Percentiles rank a stretch among this genome's conserved stretches.
Evolutionary conservation across 2,329 filamentous ascomycete genomes (phyloP).

Genomic region (Aspergillus ochraceoroseus): DNA sequence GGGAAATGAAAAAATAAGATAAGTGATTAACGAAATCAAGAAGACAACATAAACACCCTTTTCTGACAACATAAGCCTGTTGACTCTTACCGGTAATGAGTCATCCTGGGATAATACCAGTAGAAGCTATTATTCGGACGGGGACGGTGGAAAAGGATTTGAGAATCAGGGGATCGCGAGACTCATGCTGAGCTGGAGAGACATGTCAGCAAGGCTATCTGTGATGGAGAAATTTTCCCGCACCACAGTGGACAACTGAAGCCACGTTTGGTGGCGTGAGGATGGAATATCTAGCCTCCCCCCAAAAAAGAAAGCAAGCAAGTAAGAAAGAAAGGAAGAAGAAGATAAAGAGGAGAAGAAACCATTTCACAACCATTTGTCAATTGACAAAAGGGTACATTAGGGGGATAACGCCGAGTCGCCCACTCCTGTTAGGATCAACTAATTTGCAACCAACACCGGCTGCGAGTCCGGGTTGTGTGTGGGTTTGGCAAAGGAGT

Average conservation of each 20-base stretch:
- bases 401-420: constrained; percentile 11
- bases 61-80: background rate
- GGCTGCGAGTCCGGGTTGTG: constrained; percentile 7
- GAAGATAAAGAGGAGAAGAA: constrained; percentile 5
- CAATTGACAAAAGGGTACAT: constrained; percentile 10
- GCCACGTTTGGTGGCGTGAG: constrained; percentile 20
- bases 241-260: constrained; percentile 11
- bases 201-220: constrained; percentile 17
- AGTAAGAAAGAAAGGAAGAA: constrained; percentile 5
- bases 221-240: constrained; percentile 13
- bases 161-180: constrained; percentile 5
- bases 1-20: constrained; percentile 1
- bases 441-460: constrained; percentile 8
- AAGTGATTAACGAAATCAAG: background rate
- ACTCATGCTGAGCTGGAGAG: constrained; percentile 10
- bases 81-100: background rate
- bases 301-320: constrained; percentile 6
- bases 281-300: constrained; percentile 8
- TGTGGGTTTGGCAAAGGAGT: constrained; percentile 8
- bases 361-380: constrained; percentile 3
- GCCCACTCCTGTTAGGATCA: constrained; percentile 12
- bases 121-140: background rate
- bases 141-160: background rate
- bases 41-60: background rate
- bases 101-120: background rate